Evolutionary conservation across 768 basidiomycete species (phyloP), one percentile per base, ranked within the genome.

Genomic region (Tulasnella calospora): DNA sequence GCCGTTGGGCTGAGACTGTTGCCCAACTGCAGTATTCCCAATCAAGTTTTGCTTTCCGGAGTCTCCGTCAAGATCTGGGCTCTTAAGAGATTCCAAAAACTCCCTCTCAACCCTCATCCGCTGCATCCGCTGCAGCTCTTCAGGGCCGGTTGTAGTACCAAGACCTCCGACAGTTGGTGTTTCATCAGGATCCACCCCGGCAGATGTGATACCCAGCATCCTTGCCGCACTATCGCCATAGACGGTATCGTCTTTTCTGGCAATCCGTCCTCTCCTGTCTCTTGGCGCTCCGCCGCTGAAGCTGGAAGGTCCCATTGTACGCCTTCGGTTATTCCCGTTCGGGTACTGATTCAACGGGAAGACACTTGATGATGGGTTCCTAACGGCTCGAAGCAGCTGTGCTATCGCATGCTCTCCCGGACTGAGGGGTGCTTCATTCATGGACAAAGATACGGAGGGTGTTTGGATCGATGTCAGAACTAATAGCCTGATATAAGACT

Each of bases 201-300:
- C 17, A 23, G 36, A 51, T 13, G 61, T n/a, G n/a, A 61, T 40
- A 35, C 57, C 47, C 57, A 40, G n/a, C 13, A 61, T 40, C 46
- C 44, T 55, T n/a, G 73, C 73, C 15, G 44, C 51, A 36, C 75
- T 72, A 35, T 76, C 55, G 55, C 57, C 33, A 27, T 67, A 67
- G 61, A 72, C 30, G 13, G 57, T 36, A 27, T 78, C 77, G 41
- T 78, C 77, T 57, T 78, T 78, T 38, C 77, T 40, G 8, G 77
- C 73, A 69, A 94, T 90, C 30, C 93, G 88, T 15, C 94, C 94
- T 46, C 94, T 87, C 33, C 94, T 87, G 83, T 95, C 94, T 74
- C 94, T 88, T 33, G 94, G 94, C 15, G 89, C 85, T 9, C 90
- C 91, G 3, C 89, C 92, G 7, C 91, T 90, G 35, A 94, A 85